These are phyloP conservation scores for Solanum bulbocastanum DNA, from an alignment of 257 asterid genomes.

Conservation along the genomic window DNA sequence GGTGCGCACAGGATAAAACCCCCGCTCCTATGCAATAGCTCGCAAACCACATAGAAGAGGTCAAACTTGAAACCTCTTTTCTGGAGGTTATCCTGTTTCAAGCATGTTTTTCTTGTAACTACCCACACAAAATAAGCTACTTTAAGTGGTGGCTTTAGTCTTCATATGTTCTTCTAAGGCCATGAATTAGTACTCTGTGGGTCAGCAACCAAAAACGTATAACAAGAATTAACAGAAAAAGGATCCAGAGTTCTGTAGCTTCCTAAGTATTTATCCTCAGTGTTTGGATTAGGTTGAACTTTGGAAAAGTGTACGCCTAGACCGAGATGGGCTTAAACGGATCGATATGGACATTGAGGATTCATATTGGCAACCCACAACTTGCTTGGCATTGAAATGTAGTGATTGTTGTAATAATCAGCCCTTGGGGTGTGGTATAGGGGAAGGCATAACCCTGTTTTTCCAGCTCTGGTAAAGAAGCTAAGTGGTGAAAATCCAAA, in stretches of 20 bases:
- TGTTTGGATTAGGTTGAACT: neutral
- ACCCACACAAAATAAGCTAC: neutral
- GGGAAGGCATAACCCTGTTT: too few species aligned
- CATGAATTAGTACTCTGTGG: neutral
- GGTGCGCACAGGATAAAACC: too few species aligned
- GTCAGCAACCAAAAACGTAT: neutral
- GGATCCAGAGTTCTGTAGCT: neutral
- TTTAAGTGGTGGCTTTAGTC: neutral
- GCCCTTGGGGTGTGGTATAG: too few species aligned
- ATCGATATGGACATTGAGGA: neutral
- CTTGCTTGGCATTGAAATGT: too few species aligned
- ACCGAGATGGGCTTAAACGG: neutral
- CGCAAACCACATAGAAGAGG: too few species aligned
- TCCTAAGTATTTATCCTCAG: neutral
- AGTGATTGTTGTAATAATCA: too few species aligned
- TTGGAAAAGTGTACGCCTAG: neutral
- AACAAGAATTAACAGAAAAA: neutral
- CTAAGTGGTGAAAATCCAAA: too few species aligned
- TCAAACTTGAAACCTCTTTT: neutral
- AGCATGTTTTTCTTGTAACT: neutral
- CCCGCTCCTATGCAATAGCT: too few species aligned
- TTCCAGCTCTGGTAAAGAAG: too few species aligned
- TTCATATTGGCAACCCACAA: neutral
- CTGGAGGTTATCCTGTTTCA: neutral
- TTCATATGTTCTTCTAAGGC: neutral